These are phyloP conservation scores for Tephrocybe sp. DNA, from an alignment of 768 basidiomycete genomes.

Conservation along the genomic window DNA sequence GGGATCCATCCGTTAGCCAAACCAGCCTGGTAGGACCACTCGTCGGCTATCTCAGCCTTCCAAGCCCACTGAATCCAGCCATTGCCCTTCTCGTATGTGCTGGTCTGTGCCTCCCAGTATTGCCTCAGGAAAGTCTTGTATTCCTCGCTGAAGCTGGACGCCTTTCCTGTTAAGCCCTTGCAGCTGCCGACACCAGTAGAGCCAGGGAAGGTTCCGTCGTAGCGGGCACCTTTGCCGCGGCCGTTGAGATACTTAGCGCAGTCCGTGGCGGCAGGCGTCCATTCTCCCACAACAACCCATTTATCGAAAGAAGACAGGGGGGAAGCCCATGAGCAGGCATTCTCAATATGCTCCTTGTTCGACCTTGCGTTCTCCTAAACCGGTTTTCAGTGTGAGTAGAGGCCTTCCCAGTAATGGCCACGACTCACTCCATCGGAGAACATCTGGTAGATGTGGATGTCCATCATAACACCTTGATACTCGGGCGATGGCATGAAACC, in stretches of 20 bases:
- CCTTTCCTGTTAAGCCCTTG: slow-evolving; percentile 69
- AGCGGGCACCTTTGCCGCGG: slow-evolving; percentile 67
- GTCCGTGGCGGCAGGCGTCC: slow-evolving; percentile 76
- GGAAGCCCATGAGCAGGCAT: slow-evolving; percentile 52
- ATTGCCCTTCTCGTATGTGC: slow-evolving; percentile 64
- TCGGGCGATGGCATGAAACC: slow-evolving; percentile 57
- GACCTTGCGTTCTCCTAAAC: slow-evolving; percentile 45
- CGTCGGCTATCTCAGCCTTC: slow-evolving; percentile 82
- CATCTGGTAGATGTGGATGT: slow-evolving; percentile 80
- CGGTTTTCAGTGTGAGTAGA: no score
- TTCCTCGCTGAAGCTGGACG: slow-evolving; percentile 65
- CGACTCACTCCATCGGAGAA: slow-evolving; percentile 56
- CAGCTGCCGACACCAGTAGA: slow-evolving; percentile 75
- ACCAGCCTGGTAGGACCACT: slow-evolving; percentile 89
- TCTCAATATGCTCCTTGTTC: slow-evolving; percentile 55
- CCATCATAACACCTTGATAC: slow-evolving; percentile 70
- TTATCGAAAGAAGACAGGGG: slow-evolving; percentile 55
- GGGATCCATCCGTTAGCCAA: slow-evolving; percentile 86
- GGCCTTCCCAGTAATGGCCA: no score
- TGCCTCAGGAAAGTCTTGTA: slow-evolving; percentile 84
- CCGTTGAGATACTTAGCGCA: slow-evolving; percentile 86
- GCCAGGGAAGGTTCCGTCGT: slow-evolving; percentile 63
- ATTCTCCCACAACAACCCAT: slow-evolving; percentile 89
- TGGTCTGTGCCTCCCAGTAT: slow-evolving; percentile 84
- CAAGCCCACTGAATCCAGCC: slow-evolving; percentile 87